Percentiles rank a stretch among this genome's conserved stretches.
phyloP scores from a whole-genome alignment of 2,329 filamentous ascomycete species.

The Colletotrichum sp. region DNA sequence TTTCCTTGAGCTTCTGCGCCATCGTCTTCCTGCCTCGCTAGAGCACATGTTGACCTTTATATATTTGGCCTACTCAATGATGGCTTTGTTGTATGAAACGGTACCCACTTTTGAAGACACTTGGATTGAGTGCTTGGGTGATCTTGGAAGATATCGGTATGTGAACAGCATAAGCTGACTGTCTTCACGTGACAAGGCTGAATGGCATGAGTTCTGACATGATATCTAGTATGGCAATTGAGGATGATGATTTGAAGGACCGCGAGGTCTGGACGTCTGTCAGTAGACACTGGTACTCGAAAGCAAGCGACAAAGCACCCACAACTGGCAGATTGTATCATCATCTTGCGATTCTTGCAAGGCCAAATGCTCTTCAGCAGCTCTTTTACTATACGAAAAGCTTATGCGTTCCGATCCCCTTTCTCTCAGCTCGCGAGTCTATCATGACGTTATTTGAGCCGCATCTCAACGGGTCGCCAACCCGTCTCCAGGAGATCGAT shows the following conservation, averaged over 20 bases:
- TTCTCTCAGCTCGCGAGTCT: slow-evolving; percentile 71
- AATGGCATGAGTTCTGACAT: neutral
- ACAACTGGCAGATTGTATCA: slow-evolving; percentile 83
- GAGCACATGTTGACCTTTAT: slow-evolving; percentile 95
- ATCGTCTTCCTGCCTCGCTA: slow-evolving; percentile 75
- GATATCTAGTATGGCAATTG: slow-evolving; percentile 76
- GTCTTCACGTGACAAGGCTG: rapidly evolving
- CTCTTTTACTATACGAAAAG: slow-evolving; percentile 76
- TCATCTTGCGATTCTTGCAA: slow-evolving; percentile 80
- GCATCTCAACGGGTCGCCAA: slow-evolving; percentile 37
- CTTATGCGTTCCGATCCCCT: slow-evolving; percentile 71
- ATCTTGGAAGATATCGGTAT: slow-evolving; percentile 74
- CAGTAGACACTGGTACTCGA: slow-evolving; percentile 82
- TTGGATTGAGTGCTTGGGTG: slow-evolving; percentile 93
- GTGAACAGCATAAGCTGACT: rapidly evolving
- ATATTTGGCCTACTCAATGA: slow-evolving; percentile 88
- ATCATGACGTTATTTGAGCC: slow-evolving; percentile 74
- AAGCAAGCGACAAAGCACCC: slow-evolving; percentile 78
- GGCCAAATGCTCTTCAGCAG: slow-evolving; percentile 73
- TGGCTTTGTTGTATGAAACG: slow-evolving; percentile 85
- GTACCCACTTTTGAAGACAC: slow-evolving; percentile 84
- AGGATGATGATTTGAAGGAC: slow-evolving; percentile 78
- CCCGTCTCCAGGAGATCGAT: neutral
- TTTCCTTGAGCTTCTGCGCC: slow-evolving; percentile 78
- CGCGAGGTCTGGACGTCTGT: slow-evolving; percentile 84